Evolutionary conservation across 2,329 filamentous ascomycete genomes (phyloP), one percentile per base, ranked within the genome.

Genomic region (Botrytis galanthina): DNA sequence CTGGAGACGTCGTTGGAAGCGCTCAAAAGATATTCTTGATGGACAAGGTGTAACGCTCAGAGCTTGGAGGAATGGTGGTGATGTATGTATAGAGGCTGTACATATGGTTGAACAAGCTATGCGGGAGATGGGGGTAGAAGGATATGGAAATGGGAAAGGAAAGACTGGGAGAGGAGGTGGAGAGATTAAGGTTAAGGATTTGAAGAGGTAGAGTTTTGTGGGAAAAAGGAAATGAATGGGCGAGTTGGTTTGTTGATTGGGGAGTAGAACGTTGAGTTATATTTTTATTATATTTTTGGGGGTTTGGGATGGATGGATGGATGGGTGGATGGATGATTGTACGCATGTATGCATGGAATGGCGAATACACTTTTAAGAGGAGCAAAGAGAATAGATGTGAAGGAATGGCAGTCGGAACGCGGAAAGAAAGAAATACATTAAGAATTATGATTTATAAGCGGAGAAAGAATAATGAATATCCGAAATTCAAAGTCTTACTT

Each of bases 1-100:
- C 66, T 96, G 93, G 93, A 85, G 86, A 75, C 87, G 90, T 73
- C 84, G 93, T 59, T 88, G 93, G 83, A 87, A 86, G 60, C 84
- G 88, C 62, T 92, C 93, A 5, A 89, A 92, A 75, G 84, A 89
- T 44, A 82, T 84, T 57, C 84, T 95, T 16, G 87, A 88, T n/a
- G 83, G 85, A 8, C 84, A 90, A 57, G 91, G 91, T 6, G 91
- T 96, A 0, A 83, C 87, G 76, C 80, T 96, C 51, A 89, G 92
- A 75, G 93, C 88, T 32, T 96, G 93, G 93, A 86, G 91, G 60
- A 87, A 87, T 18, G 93, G 93, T 0, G 84, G 86, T 42, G 93
- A 96, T 83, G 91, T 93, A 12, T 85, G 89, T 73, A 84, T 85
- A 0, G 91, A 93, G 81, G 90, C 91, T 4, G 85, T 90, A 71